Conservation (phyloP, 75 land plant species). For the Cupressus sempervirens region DNA sequence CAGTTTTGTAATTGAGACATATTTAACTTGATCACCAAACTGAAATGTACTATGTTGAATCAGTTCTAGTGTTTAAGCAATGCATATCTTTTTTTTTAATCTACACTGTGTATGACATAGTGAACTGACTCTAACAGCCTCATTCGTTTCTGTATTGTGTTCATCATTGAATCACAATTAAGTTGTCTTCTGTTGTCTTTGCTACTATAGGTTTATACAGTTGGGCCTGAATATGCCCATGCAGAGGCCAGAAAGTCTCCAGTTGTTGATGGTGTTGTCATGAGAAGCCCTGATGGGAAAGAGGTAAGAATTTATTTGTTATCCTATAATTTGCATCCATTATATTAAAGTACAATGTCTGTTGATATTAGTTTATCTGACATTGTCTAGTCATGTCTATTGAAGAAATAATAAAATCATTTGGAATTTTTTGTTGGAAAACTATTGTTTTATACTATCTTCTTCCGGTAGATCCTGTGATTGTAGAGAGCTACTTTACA, state of each 20-base stretch:
- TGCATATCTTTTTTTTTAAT: neutral
- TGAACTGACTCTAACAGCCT: neutral
- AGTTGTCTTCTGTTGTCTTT: slow-evolving; percentile 3
- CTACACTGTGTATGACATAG: neutral
- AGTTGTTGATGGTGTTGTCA: slow-evolving; percentile 98
- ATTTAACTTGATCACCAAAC: neutral
- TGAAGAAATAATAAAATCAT: neutral
- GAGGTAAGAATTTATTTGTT: slow-evolving; percentile 56
- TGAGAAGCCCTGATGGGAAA: slow-evolving; percentile 98
- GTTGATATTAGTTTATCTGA: neutral
- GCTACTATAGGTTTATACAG: slow-evolving; percentile 83
- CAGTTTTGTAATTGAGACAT: neutral
- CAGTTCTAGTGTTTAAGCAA: neutral
- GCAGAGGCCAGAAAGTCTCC: slow-evolving; percentile 99
- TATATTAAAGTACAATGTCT: neutral
- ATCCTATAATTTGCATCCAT: neutral
- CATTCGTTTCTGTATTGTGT: neutral
- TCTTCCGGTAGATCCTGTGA: neutral
- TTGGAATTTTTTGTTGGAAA: neutral
- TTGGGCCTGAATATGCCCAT: slow-evolving; percentile 98
- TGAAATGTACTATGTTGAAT: neutral
- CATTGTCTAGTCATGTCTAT: neutral
- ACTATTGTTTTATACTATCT: neutral
- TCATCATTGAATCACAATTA: neutral
- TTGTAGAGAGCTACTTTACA: neutral